A percentile compares a stretch with the other conserved stretches of the same genome.
These are phyloP conservation scores for Tolypocladium paradoxum DNA, from an alignment of 2,329 filamentous ascomycete species.

Conservation along the genomic window DNA sequence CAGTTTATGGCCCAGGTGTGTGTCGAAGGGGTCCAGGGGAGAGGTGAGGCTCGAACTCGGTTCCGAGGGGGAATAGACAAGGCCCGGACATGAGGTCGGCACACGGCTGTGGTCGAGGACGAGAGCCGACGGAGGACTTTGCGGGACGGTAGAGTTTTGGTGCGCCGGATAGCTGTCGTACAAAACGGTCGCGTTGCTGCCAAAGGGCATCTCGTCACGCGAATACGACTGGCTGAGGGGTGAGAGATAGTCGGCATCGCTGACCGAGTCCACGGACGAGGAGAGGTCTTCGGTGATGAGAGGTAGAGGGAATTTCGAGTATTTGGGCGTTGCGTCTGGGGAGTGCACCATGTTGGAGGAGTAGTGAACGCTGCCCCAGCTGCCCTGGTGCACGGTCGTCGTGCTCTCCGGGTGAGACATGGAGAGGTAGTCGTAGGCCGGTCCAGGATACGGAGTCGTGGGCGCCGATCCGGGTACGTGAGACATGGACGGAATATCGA, in stretches of 20 bases:
- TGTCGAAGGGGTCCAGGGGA: conserved; percentile 48
- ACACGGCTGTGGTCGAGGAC: conserved; percentile 45
- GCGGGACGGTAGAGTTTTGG: conserved; percentile 42
- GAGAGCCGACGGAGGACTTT: conserved; percentile 44
- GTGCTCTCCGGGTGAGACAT: conserved; percentile 36
- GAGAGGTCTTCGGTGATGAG: conserved; percentile 40
- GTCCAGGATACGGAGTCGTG: conserved; percentile 25
- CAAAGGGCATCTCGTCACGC: conserved; percentile 46
- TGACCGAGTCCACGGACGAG: conserved; percentile 47
- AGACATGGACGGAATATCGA: conserved; percentile 23
- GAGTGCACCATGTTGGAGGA: conserved; percentile 26
- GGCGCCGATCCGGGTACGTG: conserved; percentile 31
- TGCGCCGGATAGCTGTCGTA: conserved; percentile 43
- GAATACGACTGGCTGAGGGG: conserved; percentile 46
- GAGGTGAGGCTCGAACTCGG: conserved; percentile 49
- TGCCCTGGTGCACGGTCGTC: conserved; percentile 26
- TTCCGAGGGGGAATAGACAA: conserved; percentile 50
- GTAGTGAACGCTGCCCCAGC: conserved; percentile 39
- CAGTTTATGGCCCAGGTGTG: conserved; percentile 40
- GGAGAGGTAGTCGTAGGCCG: conserved; percentile 38
- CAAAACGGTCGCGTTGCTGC: conserved; percentile 44
- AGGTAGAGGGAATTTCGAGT: conserved; percentile 33
- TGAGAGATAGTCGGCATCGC: conserved; percentile 52
- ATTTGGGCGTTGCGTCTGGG: conserved; percentile 25
- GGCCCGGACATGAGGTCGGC: conserved; percentile 49